Conservation (phyloP, 1,139 yeast species). For the Hemisphaericaspora xylofermentans region DNA sequence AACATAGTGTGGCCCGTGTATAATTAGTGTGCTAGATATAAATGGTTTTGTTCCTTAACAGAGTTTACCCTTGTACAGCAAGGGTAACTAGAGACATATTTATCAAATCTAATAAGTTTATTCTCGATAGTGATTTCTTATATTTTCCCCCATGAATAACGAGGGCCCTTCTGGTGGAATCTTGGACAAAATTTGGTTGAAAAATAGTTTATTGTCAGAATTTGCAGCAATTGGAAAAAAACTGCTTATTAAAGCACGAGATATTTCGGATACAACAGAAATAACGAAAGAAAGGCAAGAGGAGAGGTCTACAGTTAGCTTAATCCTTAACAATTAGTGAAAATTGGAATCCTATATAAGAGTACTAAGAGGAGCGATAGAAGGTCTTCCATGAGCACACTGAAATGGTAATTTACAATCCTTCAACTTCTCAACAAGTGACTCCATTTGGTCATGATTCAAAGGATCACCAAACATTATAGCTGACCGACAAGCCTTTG, state of each 20-base stretch:
- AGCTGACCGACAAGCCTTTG: conserved; percentile 71
- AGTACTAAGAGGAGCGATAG: conserved; percentile 54
- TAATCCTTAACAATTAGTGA: not conserved
- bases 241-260: not conserved
- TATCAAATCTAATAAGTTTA: too few relatives aligned
- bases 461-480: conserved; percentile 70
- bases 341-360: conserved; percentile 4
- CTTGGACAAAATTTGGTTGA: not conserved
- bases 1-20: too few relatives aligned
- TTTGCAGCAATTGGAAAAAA: not conserved
- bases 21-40: too few relatives aligned
- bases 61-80: too few relatives aligned
- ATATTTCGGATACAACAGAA: too few relatives aligned
- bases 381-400: conserved; percentile 89
- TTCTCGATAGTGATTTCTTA: too few relatives aligned
- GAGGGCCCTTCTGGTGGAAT: not conserved
- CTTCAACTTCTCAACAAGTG: conserved; percentile 40
- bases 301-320: too few relatives aligned
- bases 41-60: too few relatives aligned
- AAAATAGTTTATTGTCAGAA: too few relatives aligned
- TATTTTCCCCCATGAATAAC: too few relatives aligned
- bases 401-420: conserved; percentile 64
- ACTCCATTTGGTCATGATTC: conserved; percentile 39
- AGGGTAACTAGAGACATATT: too few relatives aligned
- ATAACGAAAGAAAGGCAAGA: too few relatives aligned